Base-by-base conservation (phyloP, 768 basidiomycete species). In the Neoboletus brunneissimus region DNA sequence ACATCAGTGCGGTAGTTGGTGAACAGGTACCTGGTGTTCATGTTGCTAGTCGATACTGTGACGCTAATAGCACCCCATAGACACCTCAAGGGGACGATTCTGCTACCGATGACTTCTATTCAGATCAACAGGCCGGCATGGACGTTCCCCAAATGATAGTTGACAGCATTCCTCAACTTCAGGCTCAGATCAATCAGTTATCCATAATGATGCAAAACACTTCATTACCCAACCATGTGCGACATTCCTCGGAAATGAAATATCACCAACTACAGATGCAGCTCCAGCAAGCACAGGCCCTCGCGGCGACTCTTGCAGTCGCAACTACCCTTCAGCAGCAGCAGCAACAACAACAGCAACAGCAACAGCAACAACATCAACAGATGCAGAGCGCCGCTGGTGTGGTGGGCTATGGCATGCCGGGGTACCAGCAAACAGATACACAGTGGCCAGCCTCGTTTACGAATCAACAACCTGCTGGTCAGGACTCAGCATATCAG, bases 401-500 rank as follows among this genome's bases (percentile, higher is more conserved):
- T 55, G 64, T 64, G 50, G 73, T 76, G 67, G 73, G 73, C 40
- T 76, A 77, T 68, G 68, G 71, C 64, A 74, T 81, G 73, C 63
- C 75, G 58, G 72, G 76, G 35, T 81, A 77, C 55, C 77, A 77
- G 58, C 70, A 76, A 73, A 29, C 62, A 23, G 69, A 70, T 7
- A 15, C 58, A 6, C 69, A 70, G 44, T 81, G 77, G 75, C 73
- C 76, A 59, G 79, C 77, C 62, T 77, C 79, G 55, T 88, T 79
- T 67, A 62, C 78, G 45, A 83, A 81, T 58, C 87, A 89, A 64
- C 87, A 89, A 68, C 79, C 81, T 31, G 79, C 80, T 49, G 78
- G 79, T 7, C 84, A 85, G 65, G 91, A 93, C 59, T 92, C 90
- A 7, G 88, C 91, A n/a, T 93, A 94, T 68, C 91, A 94, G 69